Base-by-base conservation (phyloP, 208 protist genomes). In the Ichthyophonus hoferi region DNA sequence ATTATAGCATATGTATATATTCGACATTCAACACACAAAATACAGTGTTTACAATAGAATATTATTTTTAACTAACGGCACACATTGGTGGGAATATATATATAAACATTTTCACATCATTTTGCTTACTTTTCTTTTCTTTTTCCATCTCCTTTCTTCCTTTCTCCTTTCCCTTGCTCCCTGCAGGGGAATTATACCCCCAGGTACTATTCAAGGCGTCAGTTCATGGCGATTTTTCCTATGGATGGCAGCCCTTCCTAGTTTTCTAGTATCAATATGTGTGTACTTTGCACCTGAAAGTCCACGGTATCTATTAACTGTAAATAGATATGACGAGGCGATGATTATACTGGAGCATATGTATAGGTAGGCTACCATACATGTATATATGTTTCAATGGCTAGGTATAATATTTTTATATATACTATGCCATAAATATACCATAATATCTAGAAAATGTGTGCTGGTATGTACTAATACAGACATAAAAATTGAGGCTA, bases 201-300 rank as follows among this genome's bases (percentile, higher is more conserved):
- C 31, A 7, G 24, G 33, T 40, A 14, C 24, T 42, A n/a, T 37
- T 50, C 24, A 31, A 31, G 39, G 24, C 33, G 24, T 89, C 35
- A 89, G 33, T 2, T 35, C 67, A 7, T 90, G 87, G 87, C 87
- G 87, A 12, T n/a, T 87, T 1, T 90, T 90, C 38, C 79, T 90
- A 35, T 82, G 40, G 7, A 37, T 40, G 7, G 50, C 42, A 0
- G 87, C 58, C 17, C 35, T 87, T 3, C 87, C 87, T 1, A 86
- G 79, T 76, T 1, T 58, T 37, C 40, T 50, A 34, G 40, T 40
- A 1, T 58, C 50, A 12, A 14, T 87, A 2, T n/a, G 79, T 34
- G 14, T 90, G 24, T 34, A 40, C 1, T 58, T 58, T 58, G 40
- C 79, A 1, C 50, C 42, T 31, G 87, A 90, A 41, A 90, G 58